phyloP scores from a whole-genome alignment of 306 rosid species.

The Prunus padus region DNA sequence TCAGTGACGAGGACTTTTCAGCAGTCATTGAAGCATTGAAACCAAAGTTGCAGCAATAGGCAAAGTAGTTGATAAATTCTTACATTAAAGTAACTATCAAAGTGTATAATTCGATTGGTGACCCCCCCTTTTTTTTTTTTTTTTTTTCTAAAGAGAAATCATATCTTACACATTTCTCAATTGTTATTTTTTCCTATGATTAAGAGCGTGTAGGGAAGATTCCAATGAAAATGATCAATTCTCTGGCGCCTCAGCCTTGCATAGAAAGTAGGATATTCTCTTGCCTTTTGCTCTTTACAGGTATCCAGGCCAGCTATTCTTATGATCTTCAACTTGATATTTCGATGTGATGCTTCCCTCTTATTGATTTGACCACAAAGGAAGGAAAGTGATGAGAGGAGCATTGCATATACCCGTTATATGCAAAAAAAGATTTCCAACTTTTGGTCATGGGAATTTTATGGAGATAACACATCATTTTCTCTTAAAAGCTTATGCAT shows the following conservation, averaged over 20 bases:
- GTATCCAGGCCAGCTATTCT: neutral
- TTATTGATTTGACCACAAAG: neutral
- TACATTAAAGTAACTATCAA: neutral
- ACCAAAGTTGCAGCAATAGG: constrained; percentile 51
- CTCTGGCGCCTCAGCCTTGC: neutral
- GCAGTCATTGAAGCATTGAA: constrained; percentile 92
- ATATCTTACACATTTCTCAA: neutral
- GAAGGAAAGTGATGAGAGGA: neutral
- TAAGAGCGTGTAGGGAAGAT: neutral
- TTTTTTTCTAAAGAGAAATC: neutral
- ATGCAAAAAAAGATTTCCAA: neutral
- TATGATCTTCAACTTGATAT: neutral
- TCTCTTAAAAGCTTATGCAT: neutral
- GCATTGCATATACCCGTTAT: neutral
- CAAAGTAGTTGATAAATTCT: constrained; percentile 3
- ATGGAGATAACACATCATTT: neutral
- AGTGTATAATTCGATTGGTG: neutral
- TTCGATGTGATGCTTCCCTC: neutral
- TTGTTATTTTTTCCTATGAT: neutral
- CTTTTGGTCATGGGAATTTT: neutral
- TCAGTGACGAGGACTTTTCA: constrained; percentile 86
- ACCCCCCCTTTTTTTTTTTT: neutral
- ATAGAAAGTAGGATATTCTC: neutral
- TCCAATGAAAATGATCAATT: neutral
- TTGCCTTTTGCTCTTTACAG: neutral